Evolutionary conservation across 2,329 filamentous ascomycete genomes (phyloP).

Genomic region (Colletotrichum chlorophyti): DNA sequence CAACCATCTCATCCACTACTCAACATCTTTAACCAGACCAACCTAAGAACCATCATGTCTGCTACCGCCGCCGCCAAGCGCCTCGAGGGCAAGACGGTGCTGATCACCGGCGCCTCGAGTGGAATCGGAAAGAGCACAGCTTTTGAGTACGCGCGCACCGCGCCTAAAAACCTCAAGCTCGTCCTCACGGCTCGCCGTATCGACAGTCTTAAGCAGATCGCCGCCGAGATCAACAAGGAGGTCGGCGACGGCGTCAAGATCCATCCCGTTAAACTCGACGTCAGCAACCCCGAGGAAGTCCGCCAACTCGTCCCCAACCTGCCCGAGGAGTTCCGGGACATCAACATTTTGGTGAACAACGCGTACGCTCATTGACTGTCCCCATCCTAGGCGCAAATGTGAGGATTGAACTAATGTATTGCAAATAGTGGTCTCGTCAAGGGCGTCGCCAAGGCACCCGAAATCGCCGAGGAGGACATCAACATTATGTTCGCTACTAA

Average conservation of each 20-base stretch:
- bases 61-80: conserved; percentile 77
- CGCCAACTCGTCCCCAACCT: conserved; percentile 73
- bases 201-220: conserved; percentile 79
- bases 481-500: conserved; percentile 91
- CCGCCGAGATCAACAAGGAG: conserved; percentile 76
- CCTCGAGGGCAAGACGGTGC: conserved; percentile 89
- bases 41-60: conserved; percentile 47
- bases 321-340: conserved; percentile 82
- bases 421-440: conserved; percentile 79
- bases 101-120: conserved; percentile 91
- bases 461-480: conserved; percentile 84
- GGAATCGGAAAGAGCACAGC: conserved; percentile 87
- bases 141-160: conserved; percentile 90
- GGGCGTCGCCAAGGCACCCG: conserved; percentile 83
- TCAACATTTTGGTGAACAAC: conserved; percentile 94
- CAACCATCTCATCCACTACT: background rate
- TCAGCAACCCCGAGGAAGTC: conserved; percentile 81
- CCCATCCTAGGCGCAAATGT: background rate
- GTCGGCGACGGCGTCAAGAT: conserved; percentile 83
- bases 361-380: conserved; percentile 69
- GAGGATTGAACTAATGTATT: conserved; percentile 20
- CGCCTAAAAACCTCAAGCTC: conserved; percentile 79
- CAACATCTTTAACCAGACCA: background rate
- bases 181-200: conserved; percentile 88
- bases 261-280: conserved; percentile 82